phyloP scores from a whole-genome alignment of 106 monocot species.

The Dendrobium nobile region DNA sequence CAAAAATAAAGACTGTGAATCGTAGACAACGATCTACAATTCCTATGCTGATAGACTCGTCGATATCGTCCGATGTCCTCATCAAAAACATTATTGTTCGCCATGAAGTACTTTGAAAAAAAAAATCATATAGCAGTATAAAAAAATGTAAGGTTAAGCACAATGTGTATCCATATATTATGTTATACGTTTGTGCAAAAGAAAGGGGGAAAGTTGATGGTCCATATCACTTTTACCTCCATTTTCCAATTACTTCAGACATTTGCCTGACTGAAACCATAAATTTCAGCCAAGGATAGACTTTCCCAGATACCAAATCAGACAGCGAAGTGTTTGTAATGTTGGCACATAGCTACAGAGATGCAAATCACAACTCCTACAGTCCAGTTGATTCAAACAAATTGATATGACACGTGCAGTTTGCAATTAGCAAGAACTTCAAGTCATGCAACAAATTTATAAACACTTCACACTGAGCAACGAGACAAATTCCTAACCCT shows the following conservation, averaged over 20 bases:
- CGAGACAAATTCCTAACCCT: slow-evolving; percentile 1
- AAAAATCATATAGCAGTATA: neutral
- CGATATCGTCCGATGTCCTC: too few species aligned
- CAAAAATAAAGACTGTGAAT: too few species aligned
- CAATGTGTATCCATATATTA: neutral
- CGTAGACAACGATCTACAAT: too few species aligned
- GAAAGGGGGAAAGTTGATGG: neutral
- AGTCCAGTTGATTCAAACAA: neutral
- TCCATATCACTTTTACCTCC: neutral
- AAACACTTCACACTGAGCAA: neutral
- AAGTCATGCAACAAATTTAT: neutral
- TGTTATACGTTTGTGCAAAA: neutral
- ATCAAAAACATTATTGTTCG: neutral
- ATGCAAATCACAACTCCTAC: neutral
- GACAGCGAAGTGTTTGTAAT: neutral
- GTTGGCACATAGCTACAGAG: neutral
- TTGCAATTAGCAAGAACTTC: neutral
- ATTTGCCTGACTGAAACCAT: neutral
- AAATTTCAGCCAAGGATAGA: neutral
- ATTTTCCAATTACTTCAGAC: neutral
- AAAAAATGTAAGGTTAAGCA: neutral
- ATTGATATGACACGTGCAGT: neutral
- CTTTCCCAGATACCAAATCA: neutral
- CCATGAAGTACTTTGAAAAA: neutral
- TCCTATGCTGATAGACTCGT: too few species aligned